Percentiles rank a stretch among this genome's conserved stretches.
These are phyloP conservation scores for Bryoerythrophyllum caledonicum DNA, from an alignment of 225 moss, liverwort and hornwort species.

Conservation along the genomic window DNA sequence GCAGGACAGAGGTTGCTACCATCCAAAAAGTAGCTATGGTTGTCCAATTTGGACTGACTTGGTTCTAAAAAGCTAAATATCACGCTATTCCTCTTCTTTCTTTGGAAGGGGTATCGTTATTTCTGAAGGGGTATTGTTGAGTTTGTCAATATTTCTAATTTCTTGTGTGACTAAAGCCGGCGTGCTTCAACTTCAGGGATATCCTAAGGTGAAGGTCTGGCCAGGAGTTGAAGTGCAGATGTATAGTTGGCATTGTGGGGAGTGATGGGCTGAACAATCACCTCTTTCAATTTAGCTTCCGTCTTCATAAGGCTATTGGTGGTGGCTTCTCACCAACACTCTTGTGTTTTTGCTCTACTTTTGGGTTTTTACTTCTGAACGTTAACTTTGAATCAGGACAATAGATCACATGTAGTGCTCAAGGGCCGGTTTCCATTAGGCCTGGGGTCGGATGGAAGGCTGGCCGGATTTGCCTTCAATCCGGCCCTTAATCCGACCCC, in stretches of 20 bases:
- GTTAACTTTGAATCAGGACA: neutral
- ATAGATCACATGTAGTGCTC: slow-evolving; percentile 30
- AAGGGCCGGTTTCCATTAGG: too few species aligned
- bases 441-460: too few species aligned
- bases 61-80: too few species aligned
- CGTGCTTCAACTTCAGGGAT: slow-evolving; percentile 24
- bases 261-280: slow-evolving; percentile 26
- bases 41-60: too few species aligned
- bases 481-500: too few species aligned
- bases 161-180: slow-evolving; percentile 27
- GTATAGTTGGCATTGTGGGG: slow-evolving; percentile 39
- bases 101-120: slow-evolving; percentile 36
- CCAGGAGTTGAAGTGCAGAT: slow-evolving; percentile 27
- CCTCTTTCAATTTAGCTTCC: slow-evolving; percentile 21
- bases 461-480: too few species aligned
- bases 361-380: slow-evolving; percentile 20
- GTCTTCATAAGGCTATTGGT: slow-evolving; percentile 23
- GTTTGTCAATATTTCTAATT: slow-evolving; percentile 32
- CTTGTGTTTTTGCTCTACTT: slow-evolving; percentile 23
- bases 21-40: too few species aligned
- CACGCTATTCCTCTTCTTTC: slow-evolving; percentile 41
- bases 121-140: slow-evolving; percentile 28
- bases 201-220: slow-evolving; percentile 25
- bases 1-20: too few species aligned
- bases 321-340: slow-evolving; percentile 16